Evolutionary conservation across 2,329 filamentous ascomycete genomes (phyloP).

Genomic region (Xylaria hypoxylon): DNA sequence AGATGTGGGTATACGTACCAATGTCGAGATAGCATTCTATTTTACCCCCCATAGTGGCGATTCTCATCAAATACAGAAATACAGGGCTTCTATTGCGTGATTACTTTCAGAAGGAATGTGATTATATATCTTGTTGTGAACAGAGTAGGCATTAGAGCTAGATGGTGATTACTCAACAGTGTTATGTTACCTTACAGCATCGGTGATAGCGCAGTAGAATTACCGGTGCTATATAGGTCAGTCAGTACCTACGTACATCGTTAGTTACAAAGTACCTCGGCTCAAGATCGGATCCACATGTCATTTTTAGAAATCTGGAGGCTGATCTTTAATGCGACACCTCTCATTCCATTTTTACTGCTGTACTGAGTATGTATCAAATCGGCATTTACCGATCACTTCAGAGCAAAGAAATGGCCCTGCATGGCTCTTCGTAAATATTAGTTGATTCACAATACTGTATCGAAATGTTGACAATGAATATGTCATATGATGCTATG

Average conservation of each 20-base stretch:
- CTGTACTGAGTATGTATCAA: no score
- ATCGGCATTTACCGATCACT: no score
- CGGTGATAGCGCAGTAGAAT: no score
- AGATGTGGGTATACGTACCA: constrained; percentile 60
- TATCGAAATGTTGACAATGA: not conserved
- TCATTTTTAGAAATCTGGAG: not conserved
- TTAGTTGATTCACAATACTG: not conserved
- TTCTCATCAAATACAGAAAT: not conserved
- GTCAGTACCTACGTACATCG: no score
- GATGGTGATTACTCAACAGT: constrained; percentile 25
- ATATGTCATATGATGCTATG: not conserved
- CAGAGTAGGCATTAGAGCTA: not conserved
- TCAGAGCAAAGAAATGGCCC: not conserved
- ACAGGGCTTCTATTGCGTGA: constrained; percentile 12
- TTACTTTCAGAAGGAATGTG: not conserved
- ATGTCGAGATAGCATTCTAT: constrained; percentile 77
- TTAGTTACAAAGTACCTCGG: not conserved
- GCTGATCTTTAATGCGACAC: not conserved
- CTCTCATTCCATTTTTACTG: no score
- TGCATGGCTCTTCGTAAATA: not conserved
- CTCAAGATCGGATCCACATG: not conserved
- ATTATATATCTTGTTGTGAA: not conserved
- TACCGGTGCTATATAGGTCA: no score
- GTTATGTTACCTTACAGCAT: no score
- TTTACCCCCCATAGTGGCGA: constrained; percentile 65